Conservation (phyloP, 345 rosid species). For the Ceriops decandra region DNA sequence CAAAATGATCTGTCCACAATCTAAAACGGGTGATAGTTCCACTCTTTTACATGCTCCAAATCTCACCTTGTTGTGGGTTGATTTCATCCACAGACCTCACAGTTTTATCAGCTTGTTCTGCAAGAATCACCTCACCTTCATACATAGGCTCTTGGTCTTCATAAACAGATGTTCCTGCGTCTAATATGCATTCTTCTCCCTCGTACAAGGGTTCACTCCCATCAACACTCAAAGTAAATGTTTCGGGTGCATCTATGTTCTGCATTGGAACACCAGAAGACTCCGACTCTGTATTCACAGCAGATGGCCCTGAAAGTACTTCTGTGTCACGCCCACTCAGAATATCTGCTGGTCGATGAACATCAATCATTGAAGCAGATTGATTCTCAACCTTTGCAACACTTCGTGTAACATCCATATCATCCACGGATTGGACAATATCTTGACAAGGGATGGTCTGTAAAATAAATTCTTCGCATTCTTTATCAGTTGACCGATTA, state of each 20-base stretch:
- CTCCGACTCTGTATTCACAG: slow-evolving; percentile 45
- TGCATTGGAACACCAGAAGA: slow-evolving; percentile 45
- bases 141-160: slow-evolving; percentile 81
- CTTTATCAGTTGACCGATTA: slow-evolving; percentile 31
- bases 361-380: slow-evolving; percentile 19
- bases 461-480: slow-evolving; percentile 22
- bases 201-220: slow-evolving; percentile 91
- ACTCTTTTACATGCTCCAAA: neutral
- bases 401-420: slow-evolving; percentile 20
- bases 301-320: slow-evolving; percentile 28
- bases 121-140: slow-evolving; percentile 96
- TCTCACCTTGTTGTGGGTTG: slow-evolving; percentile 68
- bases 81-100: slow-evolving; percentile 50
- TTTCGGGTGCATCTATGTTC: slow-evolving; percentile 44
- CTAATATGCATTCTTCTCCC: slow-evolving; percentile 88
- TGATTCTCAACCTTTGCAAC: slow-evolving; percentile 24
- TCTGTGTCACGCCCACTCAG: slow-evolving; percentile 23
- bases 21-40: neutral
- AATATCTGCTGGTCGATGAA: slow-evolving; percentile 35
- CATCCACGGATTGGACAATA: slow-evolving; percentile 19
- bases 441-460: slow-evolving; percentile 23
- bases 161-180: slow-evolving; percentile 47
- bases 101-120: slow-evolving; percentile 62
- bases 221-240: slow-evolving; percentile 49
- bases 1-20: neutral